Evolutionary conservation across 768 basidiomycete genomes (phyloP).

Genomic region (Phlebiopsis gigantea): DNA sequence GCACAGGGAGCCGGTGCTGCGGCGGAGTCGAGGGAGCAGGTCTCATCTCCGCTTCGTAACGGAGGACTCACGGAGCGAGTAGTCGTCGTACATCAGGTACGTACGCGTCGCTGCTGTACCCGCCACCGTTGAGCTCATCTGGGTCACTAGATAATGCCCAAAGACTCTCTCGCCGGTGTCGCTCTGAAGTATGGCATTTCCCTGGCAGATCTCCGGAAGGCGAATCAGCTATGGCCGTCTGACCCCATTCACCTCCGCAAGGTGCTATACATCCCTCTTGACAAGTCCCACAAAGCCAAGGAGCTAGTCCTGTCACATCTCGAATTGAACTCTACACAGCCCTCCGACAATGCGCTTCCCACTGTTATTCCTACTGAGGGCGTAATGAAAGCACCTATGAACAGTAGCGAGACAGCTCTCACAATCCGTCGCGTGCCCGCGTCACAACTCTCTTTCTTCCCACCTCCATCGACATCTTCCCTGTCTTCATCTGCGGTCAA

Average conservation of each 20-base stretch:
- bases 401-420: slow-evolving; percentile 2
- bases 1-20: not conserved
- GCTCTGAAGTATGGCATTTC: slow-evolving; percentile 87
- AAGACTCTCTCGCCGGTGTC: slow-evolving; percentile 82
- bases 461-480: slow-evolving; percentile 16
- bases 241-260: slow-evolving; percentile 89
- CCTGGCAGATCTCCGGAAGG: slow-evolving; percentile 74
- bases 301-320: slow-evolving; percentile 24
- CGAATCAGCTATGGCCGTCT: slow-evolving; percentile 91
- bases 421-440: slow-evolving; percentile 26
- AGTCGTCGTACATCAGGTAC: slow-evolving; percentile 58
- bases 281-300: slow-evolving; percentile 45
- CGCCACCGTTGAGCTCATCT: not conserved
- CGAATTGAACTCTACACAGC: slow-evolving; percentile 3
- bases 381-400: not conserved
- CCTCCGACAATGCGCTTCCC: not conserved
- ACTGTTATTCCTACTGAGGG: not conserved
- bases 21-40: slow-evolving; percentile 5
- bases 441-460: slow-evolving; percentile 29
- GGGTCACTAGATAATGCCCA: slow-evolving; percentile 49
- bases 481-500: not conserved
- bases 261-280: slow-evolving; percentile 73
- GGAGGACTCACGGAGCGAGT: slow-evolving; percentile 31
- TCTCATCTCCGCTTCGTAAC: slow-evolving; percentile 6
- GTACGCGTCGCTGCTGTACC: slow-evolving; percentile 9